Base-by-base conservation (phyloP, 2,329 filamentous ascomycete genomes). In the Westerdykella ornata region DNA sequence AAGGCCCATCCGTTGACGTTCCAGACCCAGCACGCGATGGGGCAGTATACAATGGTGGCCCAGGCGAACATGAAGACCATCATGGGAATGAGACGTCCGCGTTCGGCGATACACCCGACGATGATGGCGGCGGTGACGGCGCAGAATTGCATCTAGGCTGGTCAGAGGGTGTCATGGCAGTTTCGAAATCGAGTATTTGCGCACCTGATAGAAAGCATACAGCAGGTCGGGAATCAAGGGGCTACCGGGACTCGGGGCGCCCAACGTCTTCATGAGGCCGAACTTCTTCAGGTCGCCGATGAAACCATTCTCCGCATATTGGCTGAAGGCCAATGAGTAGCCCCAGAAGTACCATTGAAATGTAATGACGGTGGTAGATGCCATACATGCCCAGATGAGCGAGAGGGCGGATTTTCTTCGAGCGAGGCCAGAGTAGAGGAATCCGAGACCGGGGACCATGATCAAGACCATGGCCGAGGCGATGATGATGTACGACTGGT, bases 321-420 rank as follows among this genome's bases (percentile, higher is more conserved):
- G 75, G 60, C 85, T 92, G 70, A 97, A 96, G 39, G 90, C 89
- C 47, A 98, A 75, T 12, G 90, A 95, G 69, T 95, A 98, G 29
- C 92, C 92, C 90, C 92, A 97, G 68, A 98, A 96, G 63, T 96
- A 97, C 92, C 92, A 98, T 72, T 98, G 92, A 73, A 98, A 96
- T 42, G 86, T 84, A 65, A 96, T 77, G 62, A 97, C 82, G 36
- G 86, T 89, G 63, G 85, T 85, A 35, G 88, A 92, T 66, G 85
- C 90, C 86, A 98, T 94, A 71, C 85, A 88, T 12, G 90, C 88
- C 88, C 89, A 97, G 61, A 98, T 92, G 75, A 97, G 84, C 50
- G 88, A 95, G 33, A 98, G 78, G 20, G 92, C 92, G 4, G 92
- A 97, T 74, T 98, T 98, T 75, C 92, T 81, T 53, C 92, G 84